Evolutionary conservation across 192 early-diverging fungal genomes (phyloP).

Genomic region (Phlyctochytrium arcticum): DNA sequence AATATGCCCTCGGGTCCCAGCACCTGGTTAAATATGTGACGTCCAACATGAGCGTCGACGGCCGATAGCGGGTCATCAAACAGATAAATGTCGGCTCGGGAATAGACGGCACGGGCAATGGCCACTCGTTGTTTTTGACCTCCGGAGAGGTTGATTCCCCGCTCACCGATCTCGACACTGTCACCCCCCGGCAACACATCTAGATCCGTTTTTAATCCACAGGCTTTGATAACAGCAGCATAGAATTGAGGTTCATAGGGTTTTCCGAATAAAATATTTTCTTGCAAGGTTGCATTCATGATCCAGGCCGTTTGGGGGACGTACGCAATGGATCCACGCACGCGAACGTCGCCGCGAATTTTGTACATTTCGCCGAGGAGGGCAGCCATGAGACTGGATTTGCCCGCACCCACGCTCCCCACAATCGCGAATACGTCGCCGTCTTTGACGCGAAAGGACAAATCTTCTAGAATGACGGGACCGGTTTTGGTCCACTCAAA

Average conservation of each 20-base stretch:
- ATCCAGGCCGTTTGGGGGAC: slow-evolving; percentile 89
- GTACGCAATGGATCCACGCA: slow-evolving; percentile 72
- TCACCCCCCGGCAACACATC: slow-evolving; percentile 83
- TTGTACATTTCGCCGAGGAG: slow-evolving; percentile 87
- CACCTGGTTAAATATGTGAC: slow-evolving; percentile 82
- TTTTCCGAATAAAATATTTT: slow-evolving; percentile 90
- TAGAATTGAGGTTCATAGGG: slow-evolving; percentile 75
- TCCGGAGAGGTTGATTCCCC: slow-evolving; percentile 53
- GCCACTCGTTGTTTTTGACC: slow-evolving; percentile 54
- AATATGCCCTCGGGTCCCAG: slow-evolving; percentile 85
- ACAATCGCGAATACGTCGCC: slow-evolving; percentile 40
- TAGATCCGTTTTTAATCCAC: slow-evolving; percentile 85
- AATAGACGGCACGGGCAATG: slow-evolving; percentile 78
- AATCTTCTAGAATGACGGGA: slow-evolving; percentile 31
- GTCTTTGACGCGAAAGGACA: slow-evolving; percentile 58
- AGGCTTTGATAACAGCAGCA: slow-evolving; percentile 70
- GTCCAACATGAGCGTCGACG: slow-evolving; percentile 72
- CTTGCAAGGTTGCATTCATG: slow-evolving; percentile 85
- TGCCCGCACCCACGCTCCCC: slow-evolving; percentile 66
- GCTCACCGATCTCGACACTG: slow-evolving; percentile 74
- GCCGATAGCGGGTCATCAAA: slow-evolving; percentile 52
- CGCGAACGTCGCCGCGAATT: slow-evolving; percentile 55
- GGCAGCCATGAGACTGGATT: slow-evolving; percentile 72
- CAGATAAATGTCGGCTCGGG: slow-evolving; percentile 83
- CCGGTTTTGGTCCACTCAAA: slow-evolving; percentile 44